A percentile compares a stretch with the other conserved stretches of the same genome.
These are phyloP conservation scores for Passalora sequoiae DNA, from an alignment of 2,329 filamentous ascomycete species.

Conservation along the genomic window DNA sequence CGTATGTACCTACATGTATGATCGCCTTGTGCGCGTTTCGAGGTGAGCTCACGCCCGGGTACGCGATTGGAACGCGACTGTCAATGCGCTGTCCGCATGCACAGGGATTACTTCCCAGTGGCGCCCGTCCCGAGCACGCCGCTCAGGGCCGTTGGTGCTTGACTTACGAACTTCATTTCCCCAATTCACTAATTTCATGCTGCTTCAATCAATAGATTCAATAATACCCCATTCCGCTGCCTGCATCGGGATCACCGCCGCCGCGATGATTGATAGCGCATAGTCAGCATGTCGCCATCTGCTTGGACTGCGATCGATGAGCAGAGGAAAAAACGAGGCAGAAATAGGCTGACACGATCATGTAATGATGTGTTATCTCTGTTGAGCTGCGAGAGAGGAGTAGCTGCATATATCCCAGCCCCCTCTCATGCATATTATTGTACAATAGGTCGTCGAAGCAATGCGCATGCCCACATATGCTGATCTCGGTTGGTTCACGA, in stretches of 20 bases:
- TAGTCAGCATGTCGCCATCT: background rate
- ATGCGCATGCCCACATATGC: too few relatives aligned
- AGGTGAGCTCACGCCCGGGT: too few relatives aligned
- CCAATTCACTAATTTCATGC: background rate
- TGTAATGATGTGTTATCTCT: background rate
- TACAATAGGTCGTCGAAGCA: too few relatives aligned
- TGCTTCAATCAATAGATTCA: background rate
- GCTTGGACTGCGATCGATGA: background rate
- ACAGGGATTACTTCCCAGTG: background rate
- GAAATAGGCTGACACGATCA: background rate
- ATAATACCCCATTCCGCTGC: too few relatives aligned
- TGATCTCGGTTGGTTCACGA: conserved; percentile 3
- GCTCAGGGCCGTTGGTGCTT: background rate
- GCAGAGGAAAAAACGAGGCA: background rate
- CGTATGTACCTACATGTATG: too few relatives aligned
- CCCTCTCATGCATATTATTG: conserved; percentile 1
- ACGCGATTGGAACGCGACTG: too few relatives aligned
- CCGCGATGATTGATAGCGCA: too few relatives aligned
- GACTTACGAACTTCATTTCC: background rate
- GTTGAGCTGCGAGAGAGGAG: background rate
- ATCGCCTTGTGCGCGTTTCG: too few relatives aligned
- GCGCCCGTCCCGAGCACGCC: background rate
- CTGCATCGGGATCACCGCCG: too few relatives aligned
- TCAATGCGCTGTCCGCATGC: too few relatives aligned
- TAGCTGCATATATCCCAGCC: conserved; percentile 4